Conservation (phyloP, 164 flowering plant species). For the Dillenia suffruticosa region DNA sequence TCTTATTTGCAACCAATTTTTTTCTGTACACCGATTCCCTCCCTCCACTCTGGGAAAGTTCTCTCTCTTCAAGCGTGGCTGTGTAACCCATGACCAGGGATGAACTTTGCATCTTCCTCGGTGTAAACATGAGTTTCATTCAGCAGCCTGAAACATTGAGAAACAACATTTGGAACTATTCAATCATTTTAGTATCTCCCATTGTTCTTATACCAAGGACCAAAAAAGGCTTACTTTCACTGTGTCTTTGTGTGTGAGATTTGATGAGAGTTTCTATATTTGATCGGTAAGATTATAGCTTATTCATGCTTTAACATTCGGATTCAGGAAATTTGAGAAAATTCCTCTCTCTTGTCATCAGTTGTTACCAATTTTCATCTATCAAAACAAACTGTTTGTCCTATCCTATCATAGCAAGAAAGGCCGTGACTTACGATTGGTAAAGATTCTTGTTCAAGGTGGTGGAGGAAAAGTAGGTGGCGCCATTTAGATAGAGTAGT, state of each 20-base stretch:
- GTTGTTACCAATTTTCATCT: too few relatives aligned
- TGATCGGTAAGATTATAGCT: too few relatives aligned
- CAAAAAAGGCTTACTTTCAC: too few relatives aligned
- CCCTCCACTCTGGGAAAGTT: neutral
- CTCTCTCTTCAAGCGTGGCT: slow-evolving; percentile 20
- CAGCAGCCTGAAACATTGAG: slow-evolving; percentile 43
- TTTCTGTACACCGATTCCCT: slow-evolving; percentile 21
- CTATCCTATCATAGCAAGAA: neutral
- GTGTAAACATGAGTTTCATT: slow-evolving; percentile 85
- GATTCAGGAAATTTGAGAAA: too few relatives aligned
- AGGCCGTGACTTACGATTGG: slow-evolving; percentile 38
- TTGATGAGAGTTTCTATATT: too few relatives aligned
- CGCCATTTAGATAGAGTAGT: slow-evolving; percentile 57
- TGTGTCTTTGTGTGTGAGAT: too few relatives aligned
- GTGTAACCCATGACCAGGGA: slow-evolving; percentile 74
- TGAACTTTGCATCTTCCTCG: slow-evolving; percentile 74
- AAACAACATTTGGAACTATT: neutral
- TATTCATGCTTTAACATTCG: too few relatives aligned
- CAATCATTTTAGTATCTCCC: neutral
- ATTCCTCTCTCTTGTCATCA: too few relatives aligned
- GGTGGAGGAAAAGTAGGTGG: slow-evolving; percentile 55
- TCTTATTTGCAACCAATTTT: neutral
- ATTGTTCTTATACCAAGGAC: too few relatives aligned
- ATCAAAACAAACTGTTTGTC: too few relatives aligned
- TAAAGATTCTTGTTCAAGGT: slow-evolving; percentile 63